phyloP scores from a whole-genome alignment of 1,139 yeast species.

The Candida smagusa region DNA sequence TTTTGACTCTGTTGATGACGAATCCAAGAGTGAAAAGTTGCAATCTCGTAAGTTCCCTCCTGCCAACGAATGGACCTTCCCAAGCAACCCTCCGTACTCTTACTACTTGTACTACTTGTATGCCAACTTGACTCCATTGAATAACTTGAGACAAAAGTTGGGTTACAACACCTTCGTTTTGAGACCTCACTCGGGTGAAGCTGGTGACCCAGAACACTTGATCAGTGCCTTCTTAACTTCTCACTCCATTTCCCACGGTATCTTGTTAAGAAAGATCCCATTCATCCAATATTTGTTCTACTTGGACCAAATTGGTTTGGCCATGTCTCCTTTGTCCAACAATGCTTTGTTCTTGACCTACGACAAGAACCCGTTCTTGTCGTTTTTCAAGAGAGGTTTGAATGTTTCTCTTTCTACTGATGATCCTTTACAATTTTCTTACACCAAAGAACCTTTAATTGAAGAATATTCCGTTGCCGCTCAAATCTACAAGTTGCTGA shows the following conservation, averaged over 20 bases:
- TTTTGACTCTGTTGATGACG: constrained; percentile 97
- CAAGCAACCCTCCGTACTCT: constrained; percentile 93
- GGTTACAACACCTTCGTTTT: constrained; percentile 85
- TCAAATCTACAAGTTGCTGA: constrained; percentile 87
- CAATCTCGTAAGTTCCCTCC: constrained; percentile 74
- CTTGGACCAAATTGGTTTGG: constrained; percentile 92
- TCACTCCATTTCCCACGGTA: constrained; percentile 94
- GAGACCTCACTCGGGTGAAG: constrained; percentile 98
- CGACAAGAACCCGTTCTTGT: constrained; percentile 90
- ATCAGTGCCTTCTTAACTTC: constrained; percentile 86
- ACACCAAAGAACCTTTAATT: constrained; percentile 95
- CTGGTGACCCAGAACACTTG: constrained; percentile 97
- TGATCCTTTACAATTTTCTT: constrained; percentile 79
- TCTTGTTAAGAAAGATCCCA: constrained; percentile 86
- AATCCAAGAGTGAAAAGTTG: constrained; percentile 83
- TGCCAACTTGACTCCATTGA: constrained; percentile 81
- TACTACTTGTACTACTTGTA: constrained; percentile 87
- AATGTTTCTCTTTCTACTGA: constrained; percentile 87
- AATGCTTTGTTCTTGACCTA: constrained; percentile 93
- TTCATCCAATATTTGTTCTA: constrained; percentile 91
- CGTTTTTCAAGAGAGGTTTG: constrained; percentile 86
- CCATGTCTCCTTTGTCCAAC: constrained; percentile 98
- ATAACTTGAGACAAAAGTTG: constrained; percentile 71
- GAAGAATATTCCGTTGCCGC: constrained; percentile 98
- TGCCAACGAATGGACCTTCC: constrained; percentile 75